A percentile compares a stretch with the other conserved stretches of the same genome.
Evolutionary conservation across 2,329 filamentous ascomycete species (phyloP).

Genomic region (Alternaria brassicae): DNA sequence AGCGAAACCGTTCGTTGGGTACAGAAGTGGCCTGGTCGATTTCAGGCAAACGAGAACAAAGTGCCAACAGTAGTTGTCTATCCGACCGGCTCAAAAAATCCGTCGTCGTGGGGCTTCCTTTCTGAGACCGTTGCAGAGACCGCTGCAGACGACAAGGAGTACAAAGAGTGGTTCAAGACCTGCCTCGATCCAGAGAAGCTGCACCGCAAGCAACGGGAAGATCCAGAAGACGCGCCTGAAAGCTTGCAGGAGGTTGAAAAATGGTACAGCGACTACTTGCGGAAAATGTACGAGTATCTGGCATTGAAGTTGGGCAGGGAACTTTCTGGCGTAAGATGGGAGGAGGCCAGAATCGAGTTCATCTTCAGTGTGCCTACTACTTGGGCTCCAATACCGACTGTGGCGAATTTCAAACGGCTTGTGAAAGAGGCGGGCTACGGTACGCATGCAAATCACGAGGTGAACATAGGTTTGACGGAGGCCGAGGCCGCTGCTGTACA

Average conservation of each 20-base stretch:
- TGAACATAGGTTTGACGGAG: constrained; percentile 59
- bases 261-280: constrained; percentile 60
- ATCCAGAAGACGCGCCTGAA: constrained; percentile 54
- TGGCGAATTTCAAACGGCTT: constrained; percentile 60
- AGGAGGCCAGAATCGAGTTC: constrained; percentile 58
- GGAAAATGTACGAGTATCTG: constrained; percentile 59
- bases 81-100: constrained; percentile 41
- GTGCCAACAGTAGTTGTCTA: constrained; percentile 62
- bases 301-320: constrained; percentile 49
- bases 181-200: constrained; percentile 60
- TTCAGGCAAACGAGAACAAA: constrained; percentile 62
- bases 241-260: constrained; percentile 55
- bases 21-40: constrained; percentile 63
- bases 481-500: constrained; percentile 63
- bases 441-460: constrained; percentile 45
- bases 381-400: constrained; percentile 59
- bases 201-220: constrained; percentile 52
- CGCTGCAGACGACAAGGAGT: constrained; percentile 54
- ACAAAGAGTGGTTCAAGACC: constrained; percentile 64
- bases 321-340: constrained; percentile 47
- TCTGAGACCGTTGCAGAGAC: constrained; percentile 51
- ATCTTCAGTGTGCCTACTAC: constrained; percentile 66
- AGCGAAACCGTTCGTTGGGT: constrained; percentile 43
- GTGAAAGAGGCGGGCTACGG: constrained; percentile 61
- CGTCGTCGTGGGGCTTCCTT: constrained; percentile 63